Base-by-base conservation (phyloP, 352 stramenopile species). In the Phytophthora brassicae region DNA sequence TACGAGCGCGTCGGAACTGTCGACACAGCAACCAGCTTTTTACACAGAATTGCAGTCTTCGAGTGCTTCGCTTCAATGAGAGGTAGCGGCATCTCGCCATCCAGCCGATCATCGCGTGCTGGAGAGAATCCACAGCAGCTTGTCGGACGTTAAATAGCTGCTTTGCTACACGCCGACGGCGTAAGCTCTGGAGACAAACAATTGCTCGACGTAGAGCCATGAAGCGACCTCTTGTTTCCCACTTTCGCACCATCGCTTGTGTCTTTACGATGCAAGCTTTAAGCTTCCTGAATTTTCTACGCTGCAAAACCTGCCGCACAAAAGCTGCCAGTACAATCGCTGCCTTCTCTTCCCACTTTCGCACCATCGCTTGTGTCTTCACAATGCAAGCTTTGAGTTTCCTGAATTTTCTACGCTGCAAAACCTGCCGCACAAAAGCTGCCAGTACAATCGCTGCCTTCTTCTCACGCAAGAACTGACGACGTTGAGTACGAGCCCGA, bases 271-370 rank as follows among this genome's bases (percentile, higher is more conserved):
- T 74, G 8, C 75, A 60, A 5, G 67, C 39, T 65, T 94, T 92
- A 16, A 92, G 65, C 23, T 61, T 55, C 22, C 67, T 72, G 48
- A 94, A 94, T 45, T 81, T 78, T 12, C 70, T 74, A 2, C 77
- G 73, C 55, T 90, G 78, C 4, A 92, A 46, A 45, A 84, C 57
- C 57, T 94, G 85, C 0, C 86, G 86, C 6, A 89, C 69, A 48
- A 91, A 89, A 1, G 86, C 72, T 20, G 80, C 71, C 8, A 92
- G 24, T n/a, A 82, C 74, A 17, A 91, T 88, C 4, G 75, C 81
- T 4, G 84, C 81, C 13, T 66, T 52, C 47, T 81, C 82, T 17
- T 74, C 68, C 65, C 77, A 84, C 48, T 81, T 75, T 0, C 84
- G 71, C 26, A 83, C 68, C 12, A 89, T 60, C 7, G 84, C 77